Base-by-base conservation (phyloP, 2,329 filamentous ascomycete species). In the Cryphonectria naterciae region DNA sequence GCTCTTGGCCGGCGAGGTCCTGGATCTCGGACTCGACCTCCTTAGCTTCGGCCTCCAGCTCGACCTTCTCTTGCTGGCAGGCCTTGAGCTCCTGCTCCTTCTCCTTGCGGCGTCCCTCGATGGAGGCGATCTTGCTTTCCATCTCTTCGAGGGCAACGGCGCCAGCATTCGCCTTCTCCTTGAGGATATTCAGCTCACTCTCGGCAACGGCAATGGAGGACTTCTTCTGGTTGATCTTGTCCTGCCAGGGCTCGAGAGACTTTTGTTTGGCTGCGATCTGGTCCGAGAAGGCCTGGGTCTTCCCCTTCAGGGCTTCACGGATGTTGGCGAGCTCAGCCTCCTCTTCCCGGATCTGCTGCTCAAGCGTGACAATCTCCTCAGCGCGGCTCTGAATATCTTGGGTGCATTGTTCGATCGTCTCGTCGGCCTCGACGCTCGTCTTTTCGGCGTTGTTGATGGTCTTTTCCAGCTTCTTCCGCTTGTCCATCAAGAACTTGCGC, bases 401-500 rank as follows among this genome's bases (percentile, higher is more conserved):
- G 10, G 86, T 84, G 76, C 93, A 94, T 75, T 95, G 91, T 77
- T 93, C 90, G 15, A 96, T 92, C 11, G 93, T 89, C 73, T 92
- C 91, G 52, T 91, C 88, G 4, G 94, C 92, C 76, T 97, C 94
- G 0, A 88, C 87, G 0, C 89, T 88, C 7, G 92, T 89, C 70
- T 91, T 90, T 74, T 93, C 93, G 72, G 93, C 93, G 62, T 91
- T 92, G 68, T 90, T 86, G 73, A 96, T 93, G 0, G 92, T 88
- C 83, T 97, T 98, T 75, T 98, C 94, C 19, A 97, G 87, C 83
- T 99, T 99, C 84, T 96, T 97, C 76, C 93, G 91, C 83, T 99
- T 99, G 77, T 91, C 92, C 2, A 88, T 85, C 74, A 99, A 83
- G 80, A 98, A 98, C 79, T 99, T 99, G 80, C 92, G 92, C 85